A percentile compares a stretch with the other conserved stretches of the same genome.
phyloP scores from a whole-genome alignment of 306 rosid genomes.

The Lathyrus aphaca region DNA sequence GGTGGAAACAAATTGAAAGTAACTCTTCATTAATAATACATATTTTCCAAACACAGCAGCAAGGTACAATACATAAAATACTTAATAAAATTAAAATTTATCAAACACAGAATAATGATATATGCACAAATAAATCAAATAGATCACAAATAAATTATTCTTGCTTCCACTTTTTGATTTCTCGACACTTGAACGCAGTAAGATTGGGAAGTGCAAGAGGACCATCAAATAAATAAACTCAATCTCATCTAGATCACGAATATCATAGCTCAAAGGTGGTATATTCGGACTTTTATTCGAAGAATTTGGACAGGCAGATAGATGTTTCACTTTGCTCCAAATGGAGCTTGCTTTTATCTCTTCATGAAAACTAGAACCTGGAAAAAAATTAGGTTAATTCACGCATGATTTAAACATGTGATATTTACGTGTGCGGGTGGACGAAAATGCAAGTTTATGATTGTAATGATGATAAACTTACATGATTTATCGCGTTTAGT shows the following conservation, averaged over 20 bases:
- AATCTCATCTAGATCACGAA: slow-evolving; percentile 39
- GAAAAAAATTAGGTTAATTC: neutral
- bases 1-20: slow-evolving; percentile 31
- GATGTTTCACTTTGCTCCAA: slow-evolving; percentile 45
- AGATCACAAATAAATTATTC: slow-evolving; percentile 40
- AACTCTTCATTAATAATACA: slow-evolving; percentile 36
- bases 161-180: slow-evolving; percentile 41
- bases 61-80: slow-evolving; percentile 35
- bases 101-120: slow-evolving; percentile 41
- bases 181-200: slow-evolving; percentile 43
- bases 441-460: neutral
- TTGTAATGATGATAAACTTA: slow-evolving; percentile 42
- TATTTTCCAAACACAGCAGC: slow-evolving; percentile 40
- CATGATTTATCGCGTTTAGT: slow-evolving; percentile 48
- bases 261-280: slow-evolving; percentile 32
- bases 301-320: slow-evolving; percentile 52
- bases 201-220: slow-evolving; percentile 53
- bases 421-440: neutral
- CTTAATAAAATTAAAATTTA: slow-evolving; percentile 43
- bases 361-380: slow-evolving; percentile 66
- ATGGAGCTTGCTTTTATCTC: slow-evolving; percentile 68
- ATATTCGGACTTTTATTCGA: slow-evolving; percentile 55
- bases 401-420: neutral
- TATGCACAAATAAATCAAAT: slow-evolving; percentile 47
- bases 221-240: slow-evolving; percentile 53